Conservation (phyloP, 78 protist genomes). For the Dictyostelium intermedium region DNA sequence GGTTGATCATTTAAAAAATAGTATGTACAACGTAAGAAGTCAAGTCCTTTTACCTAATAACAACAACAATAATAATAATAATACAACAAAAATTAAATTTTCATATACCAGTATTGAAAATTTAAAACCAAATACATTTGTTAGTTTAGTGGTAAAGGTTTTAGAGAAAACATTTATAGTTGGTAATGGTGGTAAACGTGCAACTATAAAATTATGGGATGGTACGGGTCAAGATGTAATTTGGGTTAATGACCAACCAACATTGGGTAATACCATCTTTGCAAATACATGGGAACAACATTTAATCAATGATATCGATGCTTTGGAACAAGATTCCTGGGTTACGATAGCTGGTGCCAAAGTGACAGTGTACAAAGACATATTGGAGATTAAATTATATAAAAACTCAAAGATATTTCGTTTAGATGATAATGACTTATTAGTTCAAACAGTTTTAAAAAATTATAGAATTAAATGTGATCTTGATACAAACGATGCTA, state of each 20-base stretch:
- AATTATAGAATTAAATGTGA: not conserved
- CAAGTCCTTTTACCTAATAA: not conserved
- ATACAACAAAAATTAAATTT: not conserved
- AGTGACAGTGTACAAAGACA: not conserved
- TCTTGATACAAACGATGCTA: not conserved
- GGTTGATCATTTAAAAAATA: not conserved
- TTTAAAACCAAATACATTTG: not conserved
- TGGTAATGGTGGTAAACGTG: not conserved
- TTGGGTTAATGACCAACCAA: not conserved
- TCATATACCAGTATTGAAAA: not conserved
- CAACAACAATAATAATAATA: not conserved
- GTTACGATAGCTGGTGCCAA: not conserved
- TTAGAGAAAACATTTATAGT: not conserved
- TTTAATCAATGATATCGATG: not conserved
- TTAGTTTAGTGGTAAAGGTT: not conserved
- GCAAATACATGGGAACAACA: not conserved
- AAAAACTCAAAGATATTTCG: not conserved
- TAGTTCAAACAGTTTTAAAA: not conserved
- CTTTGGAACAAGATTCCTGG: not conserved
- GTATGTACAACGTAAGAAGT: not conserved
- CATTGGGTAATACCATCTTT: not conserved
- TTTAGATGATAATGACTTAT: not conserved
- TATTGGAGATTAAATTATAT: conserved; percentile 9
- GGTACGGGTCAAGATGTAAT: conserved; percentile 31
- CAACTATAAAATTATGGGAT: conserved; percentile 22